Percentiles rank a stretch among this genome's conserved stretches.
Conservation (phyloP, 2,329 filamentous ascomycete genomes). For the Cladophialophora yegresii region DNA sequence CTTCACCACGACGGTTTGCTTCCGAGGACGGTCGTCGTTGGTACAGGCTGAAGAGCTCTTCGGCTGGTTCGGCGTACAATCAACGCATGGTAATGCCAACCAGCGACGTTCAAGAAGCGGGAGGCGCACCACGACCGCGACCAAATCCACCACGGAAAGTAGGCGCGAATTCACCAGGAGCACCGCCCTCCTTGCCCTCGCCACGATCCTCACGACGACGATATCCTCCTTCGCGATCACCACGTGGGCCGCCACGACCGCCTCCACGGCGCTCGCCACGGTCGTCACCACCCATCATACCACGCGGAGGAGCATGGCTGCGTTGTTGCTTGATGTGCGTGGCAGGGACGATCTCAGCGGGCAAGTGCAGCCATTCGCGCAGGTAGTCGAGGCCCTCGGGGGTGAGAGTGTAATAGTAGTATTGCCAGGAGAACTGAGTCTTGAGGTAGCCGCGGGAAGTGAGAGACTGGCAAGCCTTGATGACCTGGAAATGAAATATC, state of each 20-base stretch:
- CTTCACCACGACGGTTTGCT: neutral
- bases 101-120: slow-evolving; percentile 40
- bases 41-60: neutral
- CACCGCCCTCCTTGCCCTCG: slow-evolving; percentile 86
- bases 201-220: slow-evolving; percentile 77
- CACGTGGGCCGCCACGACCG: slow-evolving; percentile 73
- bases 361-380: slow-evolving; percentile 99
- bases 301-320: slow-evolving; percentile 94
- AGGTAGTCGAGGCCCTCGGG: slow-evolving; percentile 99
- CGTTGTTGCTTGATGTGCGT: slow-evolving; percentile 99
- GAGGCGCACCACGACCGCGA: slow-evolving; percentile 79
- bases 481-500: slow-evolving; percentile 56
- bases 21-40: neutral
- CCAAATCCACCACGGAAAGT: slow-evolving; percentile 90
- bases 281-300: slow-evolving; percentile 91
- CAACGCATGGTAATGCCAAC: neutral
- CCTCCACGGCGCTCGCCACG: slow-evolving; percentile 76
- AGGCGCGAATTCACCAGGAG: slow-evolving; percentile 87
- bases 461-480: slow-evolving; percentile 98
- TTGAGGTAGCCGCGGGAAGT: slow-evolving; percentile 98
- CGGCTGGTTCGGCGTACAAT: neutral
- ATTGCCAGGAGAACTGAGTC: slow-evolving; percentile 99
- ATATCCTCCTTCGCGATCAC: slow-evolving; percentile 87
- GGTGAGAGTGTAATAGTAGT: slow-evolving; percentile 99
- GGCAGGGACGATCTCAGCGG: slow-evolving; percentile 97